A percentile compares a stretch with the other conserved stretches of the same genome.
Conservation (phyloP, 1,284 basidiomycete species). For the Malassezia caprae region DNA sequence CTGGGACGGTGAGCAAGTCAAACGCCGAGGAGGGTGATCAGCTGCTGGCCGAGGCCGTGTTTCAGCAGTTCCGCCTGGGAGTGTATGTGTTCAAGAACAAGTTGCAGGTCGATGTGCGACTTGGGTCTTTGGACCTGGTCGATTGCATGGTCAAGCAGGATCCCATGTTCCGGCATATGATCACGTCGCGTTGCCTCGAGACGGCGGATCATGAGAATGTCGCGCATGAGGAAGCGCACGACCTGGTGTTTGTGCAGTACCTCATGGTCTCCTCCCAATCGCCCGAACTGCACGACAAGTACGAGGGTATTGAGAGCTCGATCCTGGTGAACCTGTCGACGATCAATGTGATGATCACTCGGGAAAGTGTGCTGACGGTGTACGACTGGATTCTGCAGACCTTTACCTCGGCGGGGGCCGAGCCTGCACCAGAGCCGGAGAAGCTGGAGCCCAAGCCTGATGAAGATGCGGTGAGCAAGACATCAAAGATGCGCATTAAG, state of each 20-base stretch:
- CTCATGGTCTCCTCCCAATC: constrained; percentile 63
- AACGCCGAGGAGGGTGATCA: constrained; percentile 57
- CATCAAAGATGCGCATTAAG: constrained; percentile 64
- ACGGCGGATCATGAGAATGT: neutral
- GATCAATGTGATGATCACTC: constrained; percentile 77
- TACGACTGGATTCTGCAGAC: constrained; percentile 94
- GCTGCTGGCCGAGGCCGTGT: constrained; percentile 66
- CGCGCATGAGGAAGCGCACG: constrained; percentile 32
- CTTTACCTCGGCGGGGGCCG: constrained; percentile 19
- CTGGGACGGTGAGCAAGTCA: constrained; percentile 69
- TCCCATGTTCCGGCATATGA: constrained; percentile 55
- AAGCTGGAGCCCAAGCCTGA: neutral
- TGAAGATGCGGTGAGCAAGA: neutral
- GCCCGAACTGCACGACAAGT: constrained; percentile 71
- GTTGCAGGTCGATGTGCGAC: constrained; percentile 74
- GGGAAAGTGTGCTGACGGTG: constrained; percentile 78
- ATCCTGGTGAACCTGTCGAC: constrained; percentile 85
- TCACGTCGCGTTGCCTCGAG: constrained; percentile 56
- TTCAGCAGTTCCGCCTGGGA: constrained; percentile 61
- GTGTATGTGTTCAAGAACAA: constrained; percentile 51
- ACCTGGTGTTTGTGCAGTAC: constrained; percentile 78
- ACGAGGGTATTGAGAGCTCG: constrained; percentile 78
- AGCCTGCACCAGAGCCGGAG: constrained; percentile 7
- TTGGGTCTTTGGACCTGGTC: constrained; percentile 57
- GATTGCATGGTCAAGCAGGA: constrained; percentile 59